These are phyloP conservation scores for Ophiostoma populinum DNA, from an alignment of 2,329 filamentous ascomycete genomes.

Conservation along the genomic window DNA sequence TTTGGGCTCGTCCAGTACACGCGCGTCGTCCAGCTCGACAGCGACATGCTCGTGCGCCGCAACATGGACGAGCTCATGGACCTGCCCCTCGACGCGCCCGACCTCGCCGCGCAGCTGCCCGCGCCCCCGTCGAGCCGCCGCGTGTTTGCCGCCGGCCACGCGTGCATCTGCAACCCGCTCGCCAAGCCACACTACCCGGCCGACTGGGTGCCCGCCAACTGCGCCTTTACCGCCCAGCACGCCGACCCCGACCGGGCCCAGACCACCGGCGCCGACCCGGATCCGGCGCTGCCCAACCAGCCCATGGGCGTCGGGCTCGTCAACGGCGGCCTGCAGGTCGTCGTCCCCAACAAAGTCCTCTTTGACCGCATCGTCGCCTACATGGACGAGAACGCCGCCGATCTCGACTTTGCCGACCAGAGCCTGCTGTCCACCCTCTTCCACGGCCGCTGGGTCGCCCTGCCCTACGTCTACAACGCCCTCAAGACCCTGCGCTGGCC, in stretches of 20 bases:
- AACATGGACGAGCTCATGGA: slow-evolving; percentile 94
- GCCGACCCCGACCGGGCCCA: slow-evolving; percentile 28
- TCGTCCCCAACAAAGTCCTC: slow-evolving; percentile 30
- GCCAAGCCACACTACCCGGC: slow-evolving; percentile 61
- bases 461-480: slow-evolving; percentile 45
- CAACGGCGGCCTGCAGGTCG: slow-evolving; percentile 40
- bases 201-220: slow-evolving; percentile 44
- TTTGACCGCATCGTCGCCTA: slow-evolving; percentile 33
- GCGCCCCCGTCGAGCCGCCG: slow-evolving; percentile 25
- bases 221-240: slow-evolving; percentile 33
- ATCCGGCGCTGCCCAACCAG: slow-evolving; percentile 17
- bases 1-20: slow-evolving; percentile 64
- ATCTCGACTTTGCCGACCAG: slow-evolving; percentile 43
- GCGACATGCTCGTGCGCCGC: slow-evolving; percentile 65
- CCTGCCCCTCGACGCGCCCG: slow-evolving; percentile 34
- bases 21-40: slow-evolving; percentile 69
- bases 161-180: slow-evolving; percentile 74
- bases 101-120: slow-evolving; percentile 9
- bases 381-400: slow-evolving; percentile 27
- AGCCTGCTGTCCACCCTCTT: slow-evolving; percentile 38
- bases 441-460: slow-evolving; percentile 34
- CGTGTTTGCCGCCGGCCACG: slow-evolving; percentile 71
- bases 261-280: slow-evolving; percentile 24
- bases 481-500: slow-evolving; percentile 37
- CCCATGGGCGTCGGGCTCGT: slow-evolving; percentile 31